Evolutionary conservation across 257 asterid species (phyloP), one percentile per base, ranked within the genome.

Genomic region (Rauvolfia tetraphylla): DNA sequence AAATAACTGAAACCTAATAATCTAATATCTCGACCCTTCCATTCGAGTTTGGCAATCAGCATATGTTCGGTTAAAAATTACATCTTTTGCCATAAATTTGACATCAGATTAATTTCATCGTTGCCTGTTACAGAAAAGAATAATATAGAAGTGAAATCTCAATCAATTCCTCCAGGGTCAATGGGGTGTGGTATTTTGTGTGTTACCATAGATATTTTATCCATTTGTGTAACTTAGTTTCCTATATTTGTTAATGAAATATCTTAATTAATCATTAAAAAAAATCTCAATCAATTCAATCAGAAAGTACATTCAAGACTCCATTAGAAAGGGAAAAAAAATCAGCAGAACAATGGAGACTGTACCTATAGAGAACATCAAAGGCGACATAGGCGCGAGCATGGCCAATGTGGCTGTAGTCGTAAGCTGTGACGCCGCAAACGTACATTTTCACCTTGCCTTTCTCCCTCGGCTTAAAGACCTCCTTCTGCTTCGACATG

Each of bases 321-420:
- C 56, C 56, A 49, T 14, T 5, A 27, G 0, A 7, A 10, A 31
- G 33, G 38, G 33, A 63, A 20, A 14, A 3, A 31, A n/a, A 25
- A 48, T 9, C 8, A n/a, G 7, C 5, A 5, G 0, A 62, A 1
- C 23, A 51, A 51, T 18, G 57, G 11, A 23, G n/a, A 65, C 31
- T 46, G 46, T 72, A 93, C 98, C 98, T 90, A 78, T 81, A 91
- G 72, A 93, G 95, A 61, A 93, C 84, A 63, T 93, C 98, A 73
- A 93, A 93, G 1, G 97, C 97, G 7, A 91, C 92, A 49, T 90
- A 90, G 69, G 97, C 95, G 23, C 96, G 92, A 5, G 97, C 95
- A 65, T 92, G 98, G 72, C 98, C 96, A n/a, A 93, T 93, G 70
- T 92, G 96, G 82, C 97, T 93, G 86, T 79, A 75, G 67, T 93